Evolutionary conservation across 2,329 filamentous ascomycete genomes (phyloP).

Genomic region (Colletotrichum abscissum): DNA sequence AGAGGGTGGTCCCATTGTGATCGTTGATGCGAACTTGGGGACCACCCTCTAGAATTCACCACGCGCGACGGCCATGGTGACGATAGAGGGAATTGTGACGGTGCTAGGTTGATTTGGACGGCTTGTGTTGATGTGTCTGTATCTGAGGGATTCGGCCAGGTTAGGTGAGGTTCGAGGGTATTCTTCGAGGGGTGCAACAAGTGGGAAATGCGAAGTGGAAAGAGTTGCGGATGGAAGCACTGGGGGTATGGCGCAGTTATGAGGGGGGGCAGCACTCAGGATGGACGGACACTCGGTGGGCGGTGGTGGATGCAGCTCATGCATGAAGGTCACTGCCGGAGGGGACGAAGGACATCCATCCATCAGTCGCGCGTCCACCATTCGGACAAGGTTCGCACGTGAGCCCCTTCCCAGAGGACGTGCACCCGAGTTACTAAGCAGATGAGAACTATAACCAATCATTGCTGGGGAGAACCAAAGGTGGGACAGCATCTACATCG

Average conservation of each 20-base stretch:
- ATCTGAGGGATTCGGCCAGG: not conserved
- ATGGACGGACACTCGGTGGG: not conserved
- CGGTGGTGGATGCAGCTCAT: not conserved
- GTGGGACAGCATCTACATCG: not conserved
- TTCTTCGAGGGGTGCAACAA: not conserved
- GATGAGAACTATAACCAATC: not conserved
- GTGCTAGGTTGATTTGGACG: not conserved
- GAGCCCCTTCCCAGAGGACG: conserved; percentile 10
- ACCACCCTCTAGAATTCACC: conserved; percentile 67
- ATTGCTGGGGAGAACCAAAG: not conserved
- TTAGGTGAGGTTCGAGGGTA: not conserved
- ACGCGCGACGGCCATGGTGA: conserved; percentile 45
- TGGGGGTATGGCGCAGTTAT: conserved; percentile 20
- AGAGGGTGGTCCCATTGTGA: conserved; percentile 69
- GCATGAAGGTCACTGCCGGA: conserved; percentile 21
- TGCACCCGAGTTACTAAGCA: conserved; percentile 7
- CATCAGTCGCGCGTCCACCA: not conserved
- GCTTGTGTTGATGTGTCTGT: not conserved
- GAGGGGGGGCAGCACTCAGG: conserved; percentile 3
- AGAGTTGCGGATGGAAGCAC: not conserved
- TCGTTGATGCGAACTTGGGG: conserved; percentile 52
- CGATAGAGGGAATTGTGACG: not conserved
- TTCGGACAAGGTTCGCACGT: conserved; percentile 35
- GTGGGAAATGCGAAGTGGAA: not conserved
- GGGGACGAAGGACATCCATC: not conserved